Evolutionary conservation across 345 rosid species (phyloP), one percentile per base, ranked within the genome.

Genomic region (Rhizophora apiculata): DNA sequence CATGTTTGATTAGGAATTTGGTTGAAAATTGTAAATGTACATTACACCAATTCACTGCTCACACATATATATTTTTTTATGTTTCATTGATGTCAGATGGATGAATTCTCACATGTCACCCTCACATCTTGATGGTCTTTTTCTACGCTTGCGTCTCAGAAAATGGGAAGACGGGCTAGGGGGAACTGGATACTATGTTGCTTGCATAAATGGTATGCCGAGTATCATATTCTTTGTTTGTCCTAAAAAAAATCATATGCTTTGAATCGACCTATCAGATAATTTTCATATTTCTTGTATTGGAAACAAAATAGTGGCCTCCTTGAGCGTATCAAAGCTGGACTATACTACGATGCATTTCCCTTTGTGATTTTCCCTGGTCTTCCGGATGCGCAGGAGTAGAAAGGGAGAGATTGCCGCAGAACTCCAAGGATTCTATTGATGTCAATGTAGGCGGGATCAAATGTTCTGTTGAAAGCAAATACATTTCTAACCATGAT

Each of bases 401-500:
- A 52, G 67, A 76, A n/a, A 71, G 53, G 59, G 82, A 85, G 53
- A 78, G 64, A 46, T 69, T 80, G 31, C 48, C 48, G 2, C 52
- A 5, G 27, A 70, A 72, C 18, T 63, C 82, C 49, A 83, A 69
- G 69, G 71, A 52, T 73, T 76, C 76, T 6, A 60, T 91, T 6
- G 62, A 82, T 11, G 96, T 89, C 10, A 72, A 78, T 34, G 83
- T 91, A 3, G 88, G 87, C 49, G 90, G 96, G 34, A 76, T 80
- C 72, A 81, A 76, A 58, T 88, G 91, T 64, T 59, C 70, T 53
- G 91, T 95, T 22, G 91, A 85, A 77, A 83, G 87, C 78, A 93
- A 75, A 78, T 89, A 82, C 78, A 84, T 95, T 76, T 95, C 99
- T 58, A 95, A 91, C 84, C 88, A 88, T 0, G 88, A 95, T 65